Evolutionary conservation across 192 early-diverging fungal genomes (phyloP).

Genomic region (Mortierella antarctica): DNA sequence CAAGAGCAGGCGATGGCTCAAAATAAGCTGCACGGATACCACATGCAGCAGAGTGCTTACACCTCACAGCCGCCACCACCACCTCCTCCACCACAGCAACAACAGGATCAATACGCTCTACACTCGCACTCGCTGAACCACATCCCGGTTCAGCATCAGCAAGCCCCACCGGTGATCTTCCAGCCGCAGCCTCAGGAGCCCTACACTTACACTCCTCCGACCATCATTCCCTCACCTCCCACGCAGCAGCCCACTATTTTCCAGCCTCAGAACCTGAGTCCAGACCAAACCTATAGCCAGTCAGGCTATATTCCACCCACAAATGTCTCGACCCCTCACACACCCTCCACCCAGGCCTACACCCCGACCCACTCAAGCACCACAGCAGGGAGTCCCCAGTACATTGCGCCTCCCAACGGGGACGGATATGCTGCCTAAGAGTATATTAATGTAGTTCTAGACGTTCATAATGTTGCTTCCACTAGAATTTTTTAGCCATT

Average conservation of each 20-base stretch:
- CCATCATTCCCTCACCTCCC: not conserved
- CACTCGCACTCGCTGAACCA: not conserved
- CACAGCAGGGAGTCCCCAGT: slow-evolving; percentile 16
- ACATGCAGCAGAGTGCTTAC: slow-evolving; percentile 6
- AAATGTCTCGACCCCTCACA: not conserved
- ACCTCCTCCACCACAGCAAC: slow-evolving; percentile 2
- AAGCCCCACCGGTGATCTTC: slow-evolving; percentile 15
- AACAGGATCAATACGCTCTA: not conserved
- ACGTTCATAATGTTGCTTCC: not conserved
- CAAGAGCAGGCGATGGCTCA: slow-evolving; percentile 3
- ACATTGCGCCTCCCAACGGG: slow-evolving; percentile 6
- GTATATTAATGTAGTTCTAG: not conserved
- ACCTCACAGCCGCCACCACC: slow-evolving; percentile 3
- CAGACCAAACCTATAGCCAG: slow-evolving; percentile 4
- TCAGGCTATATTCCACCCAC: not conserved
- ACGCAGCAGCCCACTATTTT: slow-evolving; percentile 7
- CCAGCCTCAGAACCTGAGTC: slow-evolving; percentile 3
- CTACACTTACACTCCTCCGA: not conserved
- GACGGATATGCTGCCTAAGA: slow-evolving; percentile 5
- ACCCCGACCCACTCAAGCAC: not conserved
- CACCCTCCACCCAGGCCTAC: not conserved
- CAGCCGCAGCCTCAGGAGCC: slow-evolving; percentile 5
- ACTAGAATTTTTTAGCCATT: too few relatives aligned
- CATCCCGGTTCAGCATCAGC: slow-evolving; percentile 1
- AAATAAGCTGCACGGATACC: slow-evolving; percentile 6